Percentiles rank a stretch among this genome's conserved stretches.
These are phyloP conservation scores for Rhodamnia rubescens DNA, from an alignment of 345 rosid genomes.

Conservation along the genomic window DNA sequence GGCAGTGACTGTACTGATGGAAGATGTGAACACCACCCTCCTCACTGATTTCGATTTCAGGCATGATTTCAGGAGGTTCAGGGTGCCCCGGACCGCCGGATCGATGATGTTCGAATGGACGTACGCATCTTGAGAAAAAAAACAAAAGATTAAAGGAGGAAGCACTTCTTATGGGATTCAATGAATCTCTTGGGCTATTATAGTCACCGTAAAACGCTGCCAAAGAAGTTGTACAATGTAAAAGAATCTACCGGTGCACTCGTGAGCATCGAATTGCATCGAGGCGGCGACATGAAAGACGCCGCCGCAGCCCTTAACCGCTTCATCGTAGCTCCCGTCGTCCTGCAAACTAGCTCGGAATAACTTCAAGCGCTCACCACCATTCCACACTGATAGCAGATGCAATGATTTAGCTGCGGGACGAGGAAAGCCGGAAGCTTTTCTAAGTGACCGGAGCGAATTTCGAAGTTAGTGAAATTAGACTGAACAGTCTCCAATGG, in stretches of 20 bases:
- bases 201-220: neutral
- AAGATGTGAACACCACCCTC: slow-evolving; percentile 78
- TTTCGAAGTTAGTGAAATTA: neutral
- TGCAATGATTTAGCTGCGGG: slow-evolving; percentile 32
- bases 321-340: slow-evolving; percentile 76
- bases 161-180: neutral
- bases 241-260: slow-evolving; percentile 25
- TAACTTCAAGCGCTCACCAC: slow-evolving; percentile 37
- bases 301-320: slow-evolving; percentile 60
- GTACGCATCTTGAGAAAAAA: slow-evolving; percentile 28
- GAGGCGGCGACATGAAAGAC: slow-evolving; percentile 87
- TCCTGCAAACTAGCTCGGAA: slow-evolving; percentile 62
- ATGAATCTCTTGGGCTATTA: neutral
- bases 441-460: neutral
- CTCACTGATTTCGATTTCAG: slow-evolving; percentile 48
- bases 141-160: neutral
- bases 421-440: neutral
- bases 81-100: slow-evolving; percentile 53
- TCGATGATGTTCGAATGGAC: slow-evolving; percentile 43
- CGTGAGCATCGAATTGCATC: slow-evolving; percentile 42
- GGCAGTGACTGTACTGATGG: slow-evolving; percentile 72
- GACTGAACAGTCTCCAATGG: neutral
- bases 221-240: too few species aligned
- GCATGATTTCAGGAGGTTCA: slow-evolving; percentile 71
- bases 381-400: slow-evolving; percentile 30